phyloP scores from a whole-genome alignment of 2,329 filamentous ascomycete species.

The Hymenoscyphus salicellus region DNA sequence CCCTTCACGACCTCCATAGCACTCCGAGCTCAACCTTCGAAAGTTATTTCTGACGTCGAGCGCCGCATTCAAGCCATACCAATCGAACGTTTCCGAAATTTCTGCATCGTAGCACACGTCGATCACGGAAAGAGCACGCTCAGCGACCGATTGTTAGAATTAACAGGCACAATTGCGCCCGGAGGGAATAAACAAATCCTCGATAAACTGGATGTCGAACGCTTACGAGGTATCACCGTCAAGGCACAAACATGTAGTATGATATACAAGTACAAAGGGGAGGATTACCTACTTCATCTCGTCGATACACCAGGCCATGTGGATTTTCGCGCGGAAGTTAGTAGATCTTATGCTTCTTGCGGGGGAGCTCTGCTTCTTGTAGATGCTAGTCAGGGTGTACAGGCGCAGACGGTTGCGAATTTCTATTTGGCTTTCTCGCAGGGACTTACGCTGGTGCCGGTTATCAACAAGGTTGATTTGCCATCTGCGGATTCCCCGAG shows the following conservation, averaged over 20 bases:
- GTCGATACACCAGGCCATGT: conserved; percentile 98
- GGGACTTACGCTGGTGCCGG: conserved; percentile 79
- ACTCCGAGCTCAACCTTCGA: conserved; percentile 32
- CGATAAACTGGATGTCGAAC: conserved; percentile 94
- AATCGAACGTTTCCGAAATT: conserved; percentile 82
- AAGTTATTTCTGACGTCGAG: conserved; percentile 46
- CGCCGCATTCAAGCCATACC: conserved; percentile 69
- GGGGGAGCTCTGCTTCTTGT: conserved; percentile 89
- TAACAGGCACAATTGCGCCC: conserved; percentile 86
- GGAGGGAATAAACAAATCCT: conserved; percentile 92
- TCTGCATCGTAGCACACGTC: conserved; percentile 98
- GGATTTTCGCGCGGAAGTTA: conserved; percentile 95
- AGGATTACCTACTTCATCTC: conserved; percentile 90
- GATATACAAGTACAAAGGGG: conserved; percentile 82
- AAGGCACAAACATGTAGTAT: conserved; percentile 99
- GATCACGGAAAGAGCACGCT: conserved; percentile 98
- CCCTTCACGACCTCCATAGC: conserved; percentile 32
- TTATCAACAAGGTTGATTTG: conserved; percentile 96
- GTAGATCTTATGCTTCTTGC: conserved; percentile 91
- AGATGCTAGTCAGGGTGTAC: conserved; percentile 92
- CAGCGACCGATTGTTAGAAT: conserved; percentile 85
- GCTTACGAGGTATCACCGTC: conserved; percentile 94
- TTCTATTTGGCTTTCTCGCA: conserved; percentile 97
- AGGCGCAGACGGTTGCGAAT: conserved; percentile 97
- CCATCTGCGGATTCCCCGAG: conserved; percentile 82